Base-by-base conservation (phyloP, 345 rosid species). In the Jatropha curcas region DNA sequence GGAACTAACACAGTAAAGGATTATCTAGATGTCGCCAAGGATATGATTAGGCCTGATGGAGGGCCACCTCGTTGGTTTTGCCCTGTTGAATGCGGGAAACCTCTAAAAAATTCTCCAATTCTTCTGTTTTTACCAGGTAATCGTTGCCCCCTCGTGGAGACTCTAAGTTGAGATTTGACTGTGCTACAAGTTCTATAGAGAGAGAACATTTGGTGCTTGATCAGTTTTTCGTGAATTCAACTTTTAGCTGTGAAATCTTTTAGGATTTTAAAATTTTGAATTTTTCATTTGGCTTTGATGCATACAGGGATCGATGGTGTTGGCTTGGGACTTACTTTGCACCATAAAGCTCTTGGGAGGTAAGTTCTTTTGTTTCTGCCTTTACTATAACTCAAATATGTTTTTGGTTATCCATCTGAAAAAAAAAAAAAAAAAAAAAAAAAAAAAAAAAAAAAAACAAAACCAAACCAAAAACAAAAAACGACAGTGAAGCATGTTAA, bases 1-100 rank as follows among this genome's bases (percentile, higher is more conserved):
- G 89, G 94, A 33, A 79, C 84, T 20, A 81, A 45, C 41, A 84
- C 84, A n/a, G 84, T 87, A 2, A 85, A 87, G 80, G 92, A 92
- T 85, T 92, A 81, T 82, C 80, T 89, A 51, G 81, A 82, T 6
- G 88, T 20, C 20, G 79, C 92, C 20, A 84, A 65, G 76, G 92
- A 86, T 75, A 80, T 90, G n/a, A 78, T 88, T 74, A 88, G 73
- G 74, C 80, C 82, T 8, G 96, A 89, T 31, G 90, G 93, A 5
- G 98, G 98, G 28, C 88, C 90, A 30, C 97, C 96, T 24, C 83
- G 92, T 72, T 94, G 97, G 98, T 90, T 94, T 84, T 88, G 88
- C 80, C 97, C 98, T 0, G 79, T 87, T 37, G 98, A 88, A 58
- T 86, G 98, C 73, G 97, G 93, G 31, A 77, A 65, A 22, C 96